Conservation (phyloP, 2,329 filamentous ascomycete genomes). For the Diplocarpon rosae region DNA sequence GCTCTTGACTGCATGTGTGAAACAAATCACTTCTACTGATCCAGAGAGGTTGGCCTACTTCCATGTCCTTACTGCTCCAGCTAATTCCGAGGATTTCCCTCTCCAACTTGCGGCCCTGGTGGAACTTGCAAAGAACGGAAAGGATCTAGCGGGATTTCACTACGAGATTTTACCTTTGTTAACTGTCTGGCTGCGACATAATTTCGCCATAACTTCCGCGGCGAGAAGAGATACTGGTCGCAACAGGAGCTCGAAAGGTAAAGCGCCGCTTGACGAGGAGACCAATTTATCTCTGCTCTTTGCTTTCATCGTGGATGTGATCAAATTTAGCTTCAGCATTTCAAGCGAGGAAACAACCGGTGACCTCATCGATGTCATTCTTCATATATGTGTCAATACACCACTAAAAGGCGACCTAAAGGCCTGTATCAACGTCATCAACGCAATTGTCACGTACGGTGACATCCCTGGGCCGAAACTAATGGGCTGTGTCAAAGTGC, state of each 20-base stretch:
- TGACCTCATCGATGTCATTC: constrained; percentile 48
- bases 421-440: constrained; percentile 56
- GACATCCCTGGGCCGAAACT: constrained; percentile 54
- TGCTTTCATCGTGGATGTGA: constrained; percentile 52
- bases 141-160: constrained; percentile 54
- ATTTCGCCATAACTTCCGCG: constrained; percentile 41
- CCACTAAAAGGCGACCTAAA: constrained; percentile 52
- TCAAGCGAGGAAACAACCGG: constrained; percentile 52
- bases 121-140: constrained; percentile 50
- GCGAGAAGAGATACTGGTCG: constrained; percentile 40
- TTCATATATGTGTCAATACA: constrained; percentile 59
- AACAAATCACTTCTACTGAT: constrained; percentile 50
- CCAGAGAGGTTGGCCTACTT: constrained; percentile 58
- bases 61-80: constrained; percentile 44
- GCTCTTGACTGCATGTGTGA: constrained; percentile 53
- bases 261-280: constrained; percentile 39
- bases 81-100: constrained; percentile 52
- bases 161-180: constrained; percentile 54
- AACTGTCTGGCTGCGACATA: constrained; percentile 46
- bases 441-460: constrained; percentile 61
- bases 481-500: constrained; percentile 54
- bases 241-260: constrained; percentile 32
- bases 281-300: constrained; percentile 55
- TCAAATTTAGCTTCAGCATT: constrained; percentile 66
- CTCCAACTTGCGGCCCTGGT: constrained; percentile 53